Evolutionary conservation across 371 early-diverging fungal genomes (phyloP).

Genomic region (Syncephalis fuscata): DNA sequence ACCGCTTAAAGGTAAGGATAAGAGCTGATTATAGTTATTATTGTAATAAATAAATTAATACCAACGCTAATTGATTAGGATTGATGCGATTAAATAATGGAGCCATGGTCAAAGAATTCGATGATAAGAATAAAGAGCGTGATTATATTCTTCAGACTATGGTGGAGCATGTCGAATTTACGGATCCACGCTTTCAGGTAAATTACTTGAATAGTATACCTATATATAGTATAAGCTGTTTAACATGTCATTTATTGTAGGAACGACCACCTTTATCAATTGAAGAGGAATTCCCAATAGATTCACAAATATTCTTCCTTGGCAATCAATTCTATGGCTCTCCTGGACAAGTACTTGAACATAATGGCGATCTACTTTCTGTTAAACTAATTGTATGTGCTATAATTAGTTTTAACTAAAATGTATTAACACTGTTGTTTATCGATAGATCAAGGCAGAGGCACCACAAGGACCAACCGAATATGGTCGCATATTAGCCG

Average conservation of each 20-base stretch:
- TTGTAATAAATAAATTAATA: too few species aligned
- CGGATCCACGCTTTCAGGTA: constrained; percentile 51
- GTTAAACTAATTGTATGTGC: background rate
- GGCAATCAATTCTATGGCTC: constrained; percentile 49
- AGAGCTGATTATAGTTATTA: too few species aligned
- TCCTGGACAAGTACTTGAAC: constrained; percentile 39
- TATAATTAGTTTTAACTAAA: background rate
- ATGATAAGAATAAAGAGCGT: constrained; percentile 34
- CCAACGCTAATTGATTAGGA: constrained; percentile 8
- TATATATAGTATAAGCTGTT: too few species aligned
- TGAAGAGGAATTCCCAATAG: constrained; percentile 44
- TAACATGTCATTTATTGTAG: constrained; percentile 5
- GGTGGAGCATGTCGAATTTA: constrained; percentile 32
- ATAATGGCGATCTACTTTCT: background rate
- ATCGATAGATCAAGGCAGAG: constrained; percentile 4
- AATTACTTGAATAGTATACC: too few species aligned
- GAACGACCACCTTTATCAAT: constrained; percentile 34
- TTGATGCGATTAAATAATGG: constrained; percentile 63
- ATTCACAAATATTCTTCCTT: constrained; percentile 51
- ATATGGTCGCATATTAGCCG: constrained; percentile 19
- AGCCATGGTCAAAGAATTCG: constrained; percentile 68
- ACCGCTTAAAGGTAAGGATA: constrained; percentile 35
- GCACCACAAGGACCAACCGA: constrained; percentile 40
- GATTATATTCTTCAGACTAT: constrained; percentile 52
- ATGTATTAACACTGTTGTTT: background rate